phyloP scores from a whole-genome alignment of 2,329 filamentous ascomycete genomes.

The Pestalotiopsis sp. region DNA sequence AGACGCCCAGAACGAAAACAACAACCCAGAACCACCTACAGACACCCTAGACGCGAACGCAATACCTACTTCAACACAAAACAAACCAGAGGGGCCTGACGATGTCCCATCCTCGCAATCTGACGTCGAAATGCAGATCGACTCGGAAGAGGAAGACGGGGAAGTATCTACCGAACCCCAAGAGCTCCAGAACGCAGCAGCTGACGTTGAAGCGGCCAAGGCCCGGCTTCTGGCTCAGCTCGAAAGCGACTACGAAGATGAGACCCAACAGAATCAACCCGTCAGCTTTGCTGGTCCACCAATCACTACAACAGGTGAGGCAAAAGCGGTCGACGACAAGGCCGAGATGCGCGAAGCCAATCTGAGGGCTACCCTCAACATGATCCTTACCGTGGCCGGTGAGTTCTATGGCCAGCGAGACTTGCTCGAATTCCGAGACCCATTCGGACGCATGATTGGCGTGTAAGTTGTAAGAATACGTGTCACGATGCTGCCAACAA shows the following conservation, averaged over 20 bases:
- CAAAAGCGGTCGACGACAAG: slow-evolving; percentile 27
- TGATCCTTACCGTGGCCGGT: slow-evolving; percentile 86
- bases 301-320: not conserved
- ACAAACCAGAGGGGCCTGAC: slow-evolving; percentile 23
- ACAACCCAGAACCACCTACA: not conserved
- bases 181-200: slow-evolving; percentile 27
- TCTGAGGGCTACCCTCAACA: slow-evolving; percentile 78
- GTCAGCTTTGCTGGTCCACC: not conserved
- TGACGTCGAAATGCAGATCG: slow-evolving; percentile 34
- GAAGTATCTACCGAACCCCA: slow-evolving; percentile 36
- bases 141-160: slow-evolving; percentile 37
- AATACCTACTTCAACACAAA: not conserved
- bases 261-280: slow-evolving; percentile 13
- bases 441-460: slow-evolving; percentile 49
- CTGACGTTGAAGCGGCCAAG: slow-evolving; percentile 51
- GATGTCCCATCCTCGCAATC: slow-evolving; percentile 19
- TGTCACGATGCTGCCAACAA: not conserved
- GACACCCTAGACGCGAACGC: not conserved
- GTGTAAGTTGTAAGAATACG: not conserved
- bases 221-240: slow-evolving; percentile 50
- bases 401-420: slow-evolving; percentile 91
- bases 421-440: slow-evolving; percentile 73
- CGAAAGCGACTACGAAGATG: slow-evolving; percentile 25
- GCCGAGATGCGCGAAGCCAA: slow-evolving; percentile 44
- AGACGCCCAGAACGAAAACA: not conserved